These are phyloP conservation scores for Cutaneotrichosporon cutaneum DNA, from an alignment of 1,284 basidiomycete species.

Conservation along the genomic window DNA sequence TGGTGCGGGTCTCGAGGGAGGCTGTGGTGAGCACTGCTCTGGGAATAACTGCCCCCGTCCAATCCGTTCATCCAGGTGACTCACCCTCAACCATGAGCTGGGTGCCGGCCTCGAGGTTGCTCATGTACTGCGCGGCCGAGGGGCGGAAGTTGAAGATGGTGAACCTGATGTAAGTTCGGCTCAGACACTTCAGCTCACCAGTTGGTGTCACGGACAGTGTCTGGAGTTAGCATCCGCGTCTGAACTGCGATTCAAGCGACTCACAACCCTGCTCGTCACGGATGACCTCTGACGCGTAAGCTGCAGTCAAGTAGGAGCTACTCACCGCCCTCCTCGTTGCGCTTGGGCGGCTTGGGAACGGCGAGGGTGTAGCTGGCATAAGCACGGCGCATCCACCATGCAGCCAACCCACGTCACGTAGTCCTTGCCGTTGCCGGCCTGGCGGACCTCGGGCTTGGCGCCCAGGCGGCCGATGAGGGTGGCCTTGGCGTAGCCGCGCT, in stretches of 20 bases:
- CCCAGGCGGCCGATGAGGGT: conserved; percentile 46
- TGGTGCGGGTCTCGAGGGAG: conserved; percentile 22
- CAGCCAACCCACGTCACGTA: conserved; percentile 34
- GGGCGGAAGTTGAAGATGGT: conserved; percentile 46
- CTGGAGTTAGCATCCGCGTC: conserved; percentile 13
- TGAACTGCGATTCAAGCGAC: conserved; percentile 4
- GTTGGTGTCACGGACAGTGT: conserved; percentile 30
- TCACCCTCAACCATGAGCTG: conserved; percentile 43
- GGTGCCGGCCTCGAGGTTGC: conserved; percentile 34
- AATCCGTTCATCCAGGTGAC: conserved; percentile 15
- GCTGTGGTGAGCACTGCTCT: conserved; percentile 13
- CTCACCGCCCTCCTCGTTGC: conserved; percentile 40
- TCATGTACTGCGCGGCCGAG: conserved; percentile 28
- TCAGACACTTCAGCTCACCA: conserved; percentile 15
- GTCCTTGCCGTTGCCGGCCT: conserved; percentile 30
- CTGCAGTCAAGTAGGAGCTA: not conserved
- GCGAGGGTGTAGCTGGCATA: conserved; percentile 37
- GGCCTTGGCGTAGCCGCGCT: conserved; percentile 34
- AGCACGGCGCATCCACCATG: not conserved
- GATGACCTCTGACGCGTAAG: conserved; percentile 21
- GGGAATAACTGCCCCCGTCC: not conserved
- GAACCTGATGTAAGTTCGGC: conserved; percentile 33
- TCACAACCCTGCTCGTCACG: conserved; percentile 35
- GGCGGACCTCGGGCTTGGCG: conserved; percentile 34
- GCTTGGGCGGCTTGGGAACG: conserved; percentile 36